Base-by-base conservation (phyloP, 2,329 filamentous ascomycete species). In the Blastomyces silverae region DNA sequence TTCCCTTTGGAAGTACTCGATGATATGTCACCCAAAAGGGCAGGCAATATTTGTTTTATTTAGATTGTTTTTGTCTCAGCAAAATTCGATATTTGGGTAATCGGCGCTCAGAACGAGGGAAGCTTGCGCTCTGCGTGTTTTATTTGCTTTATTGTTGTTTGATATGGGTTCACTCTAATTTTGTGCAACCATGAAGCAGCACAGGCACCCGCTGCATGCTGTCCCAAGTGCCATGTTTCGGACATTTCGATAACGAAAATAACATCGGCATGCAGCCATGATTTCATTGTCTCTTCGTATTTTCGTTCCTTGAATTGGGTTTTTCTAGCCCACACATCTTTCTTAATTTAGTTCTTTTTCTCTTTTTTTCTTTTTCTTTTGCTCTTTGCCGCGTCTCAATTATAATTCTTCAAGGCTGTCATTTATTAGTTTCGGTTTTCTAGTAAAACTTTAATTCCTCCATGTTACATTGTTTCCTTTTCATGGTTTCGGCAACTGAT, bases 101-200 rank as follows among this genome's bases (percentile, higher is more conserved):
- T 39, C 15, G 31, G 31, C 55, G 31, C 37, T 57, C 10, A 37
- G 31, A 39, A 39, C 17, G 20, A 37, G 17, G 55, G 8, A 37
- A 34, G 31, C 17, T 28, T 53, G 50, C 22, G 2, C 50, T 17
- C 17, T 46, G 17, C 17, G 4, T 59, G 7, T 44, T 25, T 25
- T 44, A n/a, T 59, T 59, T 44, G 37, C 13, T 42, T 44, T 59
- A 25, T 44, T 58, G 11, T 59, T 59, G 25, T 13, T 44, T 11
- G 37, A 20, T 28, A 59, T 8, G 22, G n/a, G 42, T 25, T 59
- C 17, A 37, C 22, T n/a, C 13, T 44, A 20, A 8, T 44, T 42
- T n/a, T 20, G n/a, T 44, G 22, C 13, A 57, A 13, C 13, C 20
- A 37, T 13, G 20, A 10, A 20, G 50, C 3, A 25, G 44, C 4